phyloP scores from a whole-genome alignment of 78 protist species.

The Mantamonas sphyraenae region DNA sequence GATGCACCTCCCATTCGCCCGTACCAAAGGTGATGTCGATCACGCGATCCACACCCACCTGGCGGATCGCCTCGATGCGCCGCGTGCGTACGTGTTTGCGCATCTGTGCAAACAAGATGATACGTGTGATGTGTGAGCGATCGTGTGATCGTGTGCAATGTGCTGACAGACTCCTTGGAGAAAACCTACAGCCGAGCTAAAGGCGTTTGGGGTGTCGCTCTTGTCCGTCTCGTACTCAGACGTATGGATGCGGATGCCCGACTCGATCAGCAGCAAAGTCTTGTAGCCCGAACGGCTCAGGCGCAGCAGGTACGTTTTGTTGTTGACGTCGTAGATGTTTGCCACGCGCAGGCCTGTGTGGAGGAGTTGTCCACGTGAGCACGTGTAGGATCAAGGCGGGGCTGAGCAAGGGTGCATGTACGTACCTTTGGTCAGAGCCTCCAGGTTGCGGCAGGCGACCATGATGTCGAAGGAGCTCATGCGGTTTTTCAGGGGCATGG shows the following conservation, averaged over 20 bases:
- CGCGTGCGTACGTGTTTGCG: constrained; percentile 79
- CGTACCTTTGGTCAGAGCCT: too few relatives aligned
- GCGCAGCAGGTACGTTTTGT: constrained; percentile 64
- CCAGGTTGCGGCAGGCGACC: background rate
- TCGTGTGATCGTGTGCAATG: too few relatives aligned
- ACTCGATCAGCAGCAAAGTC: constrained; percentile 56
- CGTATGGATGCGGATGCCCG: constrained; percentile 79
- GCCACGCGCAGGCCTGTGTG: constrained; percentile 31
- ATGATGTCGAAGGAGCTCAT: background rate
- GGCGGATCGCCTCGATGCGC: constrained; percentile 62
- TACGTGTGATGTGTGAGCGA: background rate
- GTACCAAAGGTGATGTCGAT: constrained; percentile 70
- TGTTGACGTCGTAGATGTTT: constrained; percentile 77
- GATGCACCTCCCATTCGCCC: constrained; percentile 49
- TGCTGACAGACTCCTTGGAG: too few relatives aligned
- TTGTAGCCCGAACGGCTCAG: constrained; percentile 29
- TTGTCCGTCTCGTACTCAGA: constrained; percentile 37
- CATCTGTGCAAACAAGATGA: constrained; percentile 30
- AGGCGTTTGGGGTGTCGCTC: background rate
- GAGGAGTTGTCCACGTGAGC: too few relatives aligned
- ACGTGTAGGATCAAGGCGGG: too few relatives aligned
- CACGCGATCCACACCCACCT: constrained; percentile 88
- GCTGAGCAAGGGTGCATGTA: too few relatives aligned
- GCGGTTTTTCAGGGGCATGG: background rate
- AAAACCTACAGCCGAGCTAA: too few relatives aligned